A percentile compares a stretch with the other conserved stretches of the same genome.
These are phyloP conservation scores for Aspergillus neoniger DNA, from an alignment of 2,329 filamentous ascomycete genomes.

Conservation along the genomic window DNA sequence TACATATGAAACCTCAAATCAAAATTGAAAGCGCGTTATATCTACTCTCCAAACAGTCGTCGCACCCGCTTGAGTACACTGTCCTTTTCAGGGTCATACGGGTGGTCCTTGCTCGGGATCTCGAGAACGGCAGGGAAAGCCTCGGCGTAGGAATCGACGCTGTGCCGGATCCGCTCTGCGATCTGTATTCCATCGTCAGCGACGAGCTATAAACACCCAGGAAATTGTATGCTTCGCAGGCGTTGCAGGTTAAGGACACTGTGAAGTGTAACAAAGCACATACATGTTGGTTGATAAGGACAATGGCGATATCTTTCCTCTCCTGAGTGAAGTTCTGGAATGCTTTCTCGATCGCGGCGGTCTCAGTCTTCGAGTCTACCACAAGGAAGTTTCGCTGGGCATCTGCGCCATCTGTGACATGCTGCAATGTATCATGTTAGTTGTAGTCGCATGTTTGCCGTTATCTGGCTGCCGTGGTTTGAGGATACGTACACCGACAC, in stretches of 20 bases:
- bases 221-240: no score
- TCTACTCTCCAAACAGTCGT: conserved; percentile 65
- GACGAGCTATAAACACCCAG: background rate
- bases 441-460: background rate
- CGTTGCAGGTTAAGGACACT: background rate
- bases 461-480: background rate
- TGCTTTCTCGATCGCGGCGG: conserved; percentile 78
- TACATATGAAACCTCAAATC: conserved; percentile 3
- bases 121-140: conserved; percentile 96
- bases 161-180: conserved; percentile 88
- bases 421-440: conserved; percentile 54
- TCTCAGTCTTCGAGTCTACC: conserved; percentile 92
- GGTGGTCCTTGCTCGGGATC: conserved; percentile 98
- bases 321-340: conserved; percentile 87
- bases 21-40: conserved; percentile 8
- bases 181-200: conserved; percentile 58
- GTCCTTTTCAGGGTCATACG: conserved; percentile 98
- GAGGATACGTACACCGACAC: conserved; percentile 73
- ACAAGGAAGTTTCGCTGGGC: conserved; percentile 97
- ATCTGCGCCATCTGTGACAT: conserved; percentile 85
- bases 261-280: conserved; percentile 24
- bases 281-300: conserved; percentile 98
- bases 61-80: conserved; percentile 88
- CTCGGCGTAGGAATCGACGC: conserved; percentile 87
- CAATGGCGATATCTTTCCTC: conserved; percentile 93